Evolutionary conservation across 2,329 filamentous ascomycete species (phyloP), one percentile per base, ranked within the genome.

Genomic region (Trichocomaceae sp.): DNA sequence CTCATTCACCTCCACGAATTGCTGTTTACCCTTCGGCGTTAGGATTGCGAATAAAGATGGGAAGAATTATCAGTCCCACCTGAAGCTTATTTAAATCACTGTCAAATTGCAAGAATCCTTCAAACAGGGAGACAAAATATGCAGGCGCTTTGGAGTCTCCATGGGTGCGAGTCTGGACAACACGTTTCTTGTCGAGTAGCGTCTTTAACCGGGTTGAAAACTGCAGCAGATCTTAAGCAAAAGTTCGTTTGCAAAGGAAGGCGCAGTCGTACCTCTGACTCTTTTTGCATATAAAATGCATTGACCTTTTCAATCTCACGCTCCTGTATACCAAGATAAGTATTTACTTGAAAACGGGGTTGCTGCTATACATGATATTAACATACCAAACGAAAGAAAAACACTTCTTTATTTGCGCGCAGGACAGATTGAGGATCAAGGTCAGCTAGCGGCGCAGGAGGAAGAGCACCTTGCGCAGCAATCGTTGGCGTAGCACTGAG

Each of bases 241-340:
- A 2, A n/a, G 9, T 37, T 31, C 15, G 5, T 12, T 10, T 37
- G 39, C 20, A 26, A 29, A 22, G 4, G 17, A 19, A 10, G 29
- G 47, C 29, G 29, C 29, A 55, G 61, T 75, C 81, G 61, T 77
- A 95, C 90, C 83, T 99, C 93, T 51, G 90, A 91, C 75, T 99
- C 93, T 70, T 99, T 99, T 70, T 97, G 93, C 35, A 97, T 75
- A 70, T 99, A 99, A 72, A 96, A 96, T 13, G 85, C 89, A 73
- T 99, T 99, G 73, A 99, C 93, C 72, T 97, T 99, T 73, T 97
- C 93, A 54, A 99, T 83, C 72, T 99, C 93, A 64, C 93, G 86
- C 80, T 99, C 93, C 90, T 96, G 69, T 20, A n/a, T 37, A 19
- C 33, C 20, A 35, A 20, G 17, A 35, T 58, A 49, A 41, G 8